phyloP scores from a whole-genome alignment of 352 stramenopile genomes.

The Phytophthora boehmeriae region DNA sequence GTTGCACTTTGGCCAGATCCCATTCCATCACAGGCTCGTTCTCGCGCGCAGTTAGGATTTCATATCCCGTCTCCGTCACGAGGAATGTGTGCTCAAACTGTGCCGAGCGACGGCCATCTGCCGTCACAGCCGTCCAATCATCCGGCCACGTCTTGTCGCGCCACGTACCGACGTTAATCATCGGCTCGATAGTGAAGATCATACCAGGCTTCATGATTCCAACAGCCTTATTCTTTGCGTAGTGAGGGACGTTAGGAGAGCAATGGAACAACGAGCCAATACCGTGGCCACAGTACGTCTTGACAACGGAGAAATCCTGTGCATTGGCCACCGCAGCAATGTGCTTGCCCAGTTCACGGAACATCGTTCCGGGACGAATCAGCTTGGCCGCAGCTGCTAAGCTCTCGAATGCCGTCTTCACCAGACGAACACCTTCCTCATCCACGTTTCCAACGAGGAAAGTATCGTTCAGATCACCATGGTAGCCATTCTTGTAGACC shows the following conservation, averaged over 20 bases:
- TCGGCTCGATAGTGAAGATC: constrained; percentile 99
- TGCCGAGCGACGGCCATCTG: constrained; percentile 94
- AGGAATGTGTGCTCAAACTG: constrained; percentile 99
- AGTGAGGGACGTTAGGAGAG: constrained; percentile 97
- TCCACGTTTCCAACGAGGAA: constrained; percentile 97
- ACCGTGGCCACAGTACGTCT: constrained; percentile 97
- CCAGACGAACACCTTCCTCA: constrained; percentile 85
- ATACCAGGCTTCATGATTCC: constrained; percentile 98
- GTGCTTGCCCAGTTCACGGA: constrained; percentile 92
- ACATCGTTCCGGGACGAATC: constrained; percentile 94
- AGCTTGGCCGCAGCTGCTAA: constrained; percentile 79
- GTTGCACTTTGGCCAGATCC: constrained; percentile 79
- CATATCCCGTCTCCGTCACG: constrained; percentile 97
- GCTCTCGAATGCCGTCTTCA: constrained; percentile 95
- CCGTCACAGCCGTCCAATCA: constrained; percentile 98
- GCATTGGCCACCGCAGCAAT: constrained; percentile 87
- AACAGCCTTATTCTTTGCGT: constrained; percentile 98
- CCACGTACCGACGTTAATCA: constrained; percentile 98
- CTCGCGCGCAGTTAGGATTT: constrained; percentile 95
- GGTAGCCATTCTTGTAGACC: constrained; percentile 95
- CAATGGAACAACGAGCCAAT: constrained; percentile 98
- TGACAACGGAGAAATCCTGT: constrained; percentile 91
- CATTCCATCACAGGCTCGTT: constrained; percentile 90
- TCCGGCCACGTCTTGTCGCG: constrained; percentile 96
- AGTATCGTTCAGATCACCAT: constrained; percentile 98